Evolutionary conservation across 208 protist genomes (phyloP), one percentile per base, ranked within the genome.

Genomic region (Leishmania amazonensis): DNA sequence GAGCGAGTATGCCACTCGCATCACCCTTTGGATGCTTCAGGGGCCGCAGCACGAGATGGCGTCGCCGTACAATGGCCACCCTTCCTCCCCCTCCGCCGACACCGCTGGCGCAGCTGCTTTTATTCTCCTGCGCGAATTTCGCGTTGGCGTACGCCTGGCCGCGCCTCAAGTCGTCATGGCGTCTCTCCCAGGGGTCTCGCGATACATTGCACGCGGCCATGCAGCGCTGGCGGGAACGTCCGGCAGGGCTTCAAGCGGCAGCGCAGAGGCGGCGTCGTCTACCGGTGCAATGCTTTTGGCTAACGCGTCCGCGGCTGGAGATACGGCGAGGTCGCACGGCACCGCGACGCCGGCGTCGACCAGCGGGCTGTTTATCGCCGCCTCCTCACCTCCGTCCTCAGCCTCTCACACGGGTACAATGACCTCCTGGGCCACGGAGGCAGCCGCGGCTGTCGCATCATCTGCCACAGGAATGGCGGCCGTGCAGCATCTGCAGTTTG

Each of bases 401-500:
- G 24, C 65, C 13, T 51, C 58, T 5, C 68, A 65, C 76, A 62
- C 70, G 15, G 49, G 65, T 0, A 79, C 77, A 15, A 58, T 82
- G 31, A 75, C 70, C 24, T 53, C 76, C 21, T 88, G 78, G 81
- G 81, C 84, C 15, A 72, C 60, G 42, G 76, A 78, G 21, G 78
- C 73, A 1, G 81, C 67, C 9, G 68, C 81, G 9, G 58, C 72
- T 13, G 81, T 85, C 3, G 65, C 71, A 15, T 54, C 70, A 9
- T 62, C 76, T 42, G 49, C 68, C 8, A 40, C 68, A 47, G 38
- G 58, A 19, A 31, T 62, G 28, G 47, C 78, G 21, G 64, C 24
- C 11, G 76, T 90, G 45, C 71, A 90, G 21, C 88, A 91, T 21
- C 80, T 89, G 9, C 86, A 91, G 78, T 89, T 87, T 42, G 47